These are phyloP conservation scores for Microsporum audouinii DNA, from an alignment of 2,329 filamentous ascomycete genomes.

Conservation along the genomic window DNA sequence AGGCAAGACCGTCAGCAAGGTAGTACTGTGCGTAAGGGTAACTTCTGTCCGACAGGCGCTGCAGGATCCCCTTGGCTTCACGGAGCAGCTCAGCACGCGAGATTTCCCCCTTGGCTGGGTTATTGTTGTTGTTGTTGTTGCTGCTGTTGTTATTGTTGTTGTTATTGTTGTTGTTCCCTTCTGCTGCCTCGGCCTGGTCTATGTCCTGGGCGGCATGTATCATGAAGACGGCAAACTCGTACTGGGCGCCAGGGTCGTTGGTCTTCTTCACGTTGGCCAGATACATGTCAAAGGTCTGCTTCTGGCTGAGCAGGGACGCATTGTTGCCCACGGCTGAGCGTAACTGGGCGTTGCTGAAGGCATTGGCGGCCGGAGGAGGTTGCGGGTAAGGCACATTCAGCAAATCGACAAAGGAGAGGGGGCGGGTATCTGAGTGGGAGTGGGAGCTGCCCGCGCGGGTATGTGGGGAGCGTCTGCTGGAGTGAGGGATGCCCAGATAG, in stretches of 20 bases:
- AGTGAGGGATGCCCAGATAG: constrained; percentile 45
- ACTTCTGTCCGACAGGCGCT: constrained; percentile 70
- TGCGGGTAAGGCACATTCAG: constrained; percentile 67
- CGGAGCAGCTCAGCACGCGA: constrained; percentile 58
- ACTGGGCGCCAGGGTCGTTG: constrained; percentile 77
- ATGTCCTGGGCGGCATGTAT: constrained; percentile 58
- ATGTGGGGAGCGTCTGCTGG: constrained; percentile 45
- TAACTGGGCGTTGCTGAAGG: constrained; percentile 70
- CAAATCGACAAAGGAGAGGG: constrained; percentile 50
- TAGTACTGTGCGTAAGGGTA: constrained; percentile 99
- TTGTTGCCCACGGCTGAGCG: constrained; percentile 73
- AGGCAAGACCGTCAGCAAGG: constrained; percentile 84
- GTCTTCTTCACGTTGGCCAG: constrained; percentile 95
- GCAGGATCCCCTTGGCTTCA: constrained; percentile 81
- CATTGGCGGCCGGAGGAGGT: constrained; percentile 51
- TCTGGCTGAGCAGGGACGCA: constrained; percentile 77
- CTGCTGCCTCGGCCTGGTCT: constrained; percentile 8
- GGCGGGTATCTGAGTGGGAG: constrained; percentile 42
- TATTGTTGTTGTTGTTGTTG: background rate
- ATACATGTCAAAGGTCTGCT: constrained; percentile 97
- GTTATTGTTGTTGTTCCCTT: background rate
- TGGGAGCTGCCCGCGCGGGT: constrained; percentile 40
- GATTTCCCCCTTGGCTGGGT: constrained; percentile 27
- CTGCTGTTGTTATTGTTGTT: background rate
- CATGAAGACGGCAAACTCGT: constrained; percentile 92